Base-by-base conservation (phyloP, 148 eudicot genomes). In the Mesembryanthemum crystallinum region DNA sequence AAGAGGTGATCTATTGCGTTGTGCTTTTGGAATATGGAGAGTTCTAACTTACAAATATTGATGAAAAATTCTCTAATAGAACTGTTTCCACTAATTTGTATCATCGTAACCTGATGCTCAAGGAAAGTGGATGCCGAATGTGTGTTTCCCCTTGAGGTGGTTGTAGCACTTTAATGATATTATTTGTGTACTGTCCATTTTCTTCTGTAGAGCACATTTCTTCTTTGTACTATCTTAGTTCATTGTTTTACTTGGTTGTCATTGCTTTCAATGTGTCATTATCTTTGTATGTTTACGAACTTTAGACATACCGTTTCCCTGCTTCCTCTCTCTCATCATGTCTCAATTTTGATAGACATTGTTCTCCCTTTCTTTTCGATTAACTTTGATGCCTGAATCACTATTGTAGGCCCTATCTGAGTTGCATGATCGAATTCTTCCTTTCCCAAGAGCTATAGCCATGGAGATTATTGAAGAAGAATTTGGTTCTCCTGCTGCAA, bases 361-460 rank as follows among this genome's bases (percentile, higher is more conserved):
- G 27, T 42, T 59, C 42, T 69, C 55, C 20, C n/a, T 55, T 9
- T 70, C 51, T 65, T 73, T 39, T 67, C 42, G 43, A 47, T 72
- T 61, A 12, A 10, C 6, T 60, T 65, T 71, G 33, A 37, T 71
- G 43, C 71, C 79, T 60, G 39, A 84, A 75, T 82, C 79, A 76
- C 82, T 73, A 78, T 80, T 86, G 83, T 85, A 96, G 99, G 99
- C 98, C 7, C 80, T 96, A 65, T 89, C 93, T 54, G 99, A 82
- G 84, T 88, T 96, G 69, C 99, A 96, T 79, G 99, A 96, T 83
- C 97, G 83, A 84, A 89, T 92, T 82, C 99, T 98, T 82, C 95
- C 99, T 79, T 96, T 96, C 62, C 89, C 98, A 75, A 88, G 89
- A 76, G 71, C 82, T 68, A 63, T 80, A 71, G 99, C 99, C n/a